Evolutionary conservation across 2,329 filamentous ascomycete species (phyloP).

Genomic region (Colletotrichum somersetense): DNA sequence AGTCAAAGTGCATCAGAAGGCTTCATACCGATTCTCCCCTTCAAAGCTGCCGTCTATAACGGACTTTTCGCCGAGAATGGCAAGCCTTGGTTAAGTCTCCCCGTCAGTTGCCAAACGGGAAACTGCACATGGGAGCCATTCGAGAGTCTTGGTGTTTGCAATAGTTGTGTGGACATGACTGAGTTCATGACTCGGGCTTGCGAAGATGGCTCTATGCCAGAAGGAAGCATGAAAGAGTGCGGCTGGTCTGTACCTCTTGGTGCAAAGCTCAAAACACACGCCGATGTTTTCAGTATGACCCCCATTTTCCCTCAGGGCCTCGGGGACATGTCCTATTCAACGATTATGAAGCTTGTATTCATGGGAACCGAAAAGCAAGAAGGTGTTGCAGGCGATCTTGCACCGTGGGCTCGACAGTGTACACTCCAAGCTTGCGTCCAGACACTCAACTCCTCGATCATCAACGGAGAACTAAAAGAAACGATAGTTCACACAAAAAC

Average conservation of each 20-base stretch:
- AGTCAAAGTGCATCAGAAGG: slow-evolving; percentile 44
- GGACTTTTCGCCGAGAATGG: slow-evolving; percentile 51
- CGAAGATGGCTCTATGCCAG: slow-evolving; percentile 15
- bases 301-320: slow-evolving; percentile 46
- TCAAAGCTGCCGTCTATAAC: slow-evolving; percentile 52
- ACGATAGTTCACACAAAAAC: slow-evolving; percentile 41
- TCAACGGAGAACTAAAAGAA: slow-evolving; percentile 48
- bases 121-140: slow-evolving; percentile 45
- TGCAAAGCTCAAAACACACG: slow-evolving; percentile 43
- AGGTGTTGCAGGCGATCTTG: slow-evolving; percentile 43
- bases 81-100: slow-evolving; percentile 42
- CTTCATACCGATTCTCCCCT: slow-evolving; percentile 50
- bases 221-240: slow-evolving; percentile 42
- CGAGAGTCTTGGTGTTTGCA: slow-evolving; percentile 44
- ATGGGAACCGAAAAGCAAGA: slow-evolving; percentile 50
- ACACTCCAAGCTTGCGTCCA: slow-evolving; percentile 49
- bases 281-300: slow-evolving; percentile 51
- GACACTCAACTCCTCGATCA: slow-evolving; percentile 46
- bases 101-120: slow-evolving; percentile 41
- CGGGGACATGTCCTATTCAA: slow-evolving; percentile 48
- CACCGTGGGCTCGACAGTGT: slow-evolving; percentile 51
- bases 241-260: slow-evolving; percentile 50
- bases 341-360: slow-evolving; percentile 51
- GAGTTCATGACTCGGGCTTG: slow-evolving; percentile 48
- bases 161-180: slow-evolving; percentile 44